These are phyloP conservation scores for Capsicum rhomboideum DNA, from an alignment of 257 asterid species.

Conservation along the genomic window DNA sequence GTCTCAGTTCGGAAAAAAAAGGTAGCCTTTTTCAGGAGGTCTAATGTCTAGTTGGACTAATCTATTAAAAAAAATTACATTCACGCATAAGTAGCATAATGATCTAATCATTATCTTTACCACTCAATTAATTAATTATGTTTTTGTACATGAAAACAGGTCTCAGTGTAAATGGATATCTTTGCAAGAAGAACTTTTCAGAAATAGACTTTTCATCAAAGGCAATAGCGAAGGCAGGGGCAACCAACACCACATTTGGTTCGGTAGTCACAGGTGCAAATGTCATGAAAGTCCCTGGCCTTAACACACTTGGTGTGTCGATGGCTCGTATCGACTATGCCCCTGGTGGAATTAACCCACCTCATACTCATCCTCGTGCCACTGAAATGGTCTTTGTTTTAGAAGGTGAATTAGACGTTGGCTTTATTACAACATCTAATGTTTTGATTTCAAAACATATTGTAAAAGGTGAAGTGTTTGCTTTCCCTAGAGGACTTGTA, in stretches of 20 bases:
- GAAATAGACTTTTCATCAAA: conserved; percentile 53
- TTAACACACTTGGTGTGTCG: conserved; percentile 70
- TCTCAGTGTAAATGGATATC: conserved; percentile 40
- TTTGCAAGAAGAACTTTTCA: conserved; percentile 41
- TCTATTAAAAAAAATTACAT: not conserved
- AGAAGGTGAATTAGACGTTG: conserved; percentile 47
- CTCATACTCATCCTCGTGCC: conserved; percentile 73
- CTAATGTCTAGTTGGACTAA: not conserved
- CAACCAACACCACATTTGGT: conserved; percentile 39
- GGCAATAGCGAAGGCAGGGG: conserved; percentile 34
- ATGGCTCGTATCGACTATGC: conserved; percentile 45
- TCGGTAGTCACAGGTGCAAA: conserved; percentile 51
- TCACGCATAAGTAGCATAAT: not conserved
- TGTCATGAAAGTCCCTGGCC: conserved; percentile 54
- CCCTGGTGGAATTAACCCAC: conserved; percentile 54
- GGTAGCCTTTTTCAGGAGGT: not conserved
- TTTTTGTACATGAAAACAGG: conserved; percentile 15
- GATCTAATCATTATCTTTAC: not conserved
- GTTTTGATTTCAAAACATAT: conserved; percentile 40
- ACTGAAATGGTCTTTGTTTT: conserved; percentile 49
- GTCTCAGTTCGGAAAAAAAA: not conserved
- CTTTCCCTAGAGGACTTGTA: conserved; percentile 49
- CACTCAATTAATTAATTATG: not conserved
- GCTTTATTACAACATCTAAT: conserved; percentile 50
- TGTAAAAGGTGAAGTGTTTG: conserved; percentile 46